phyloP scores from a whole-genome alignment of 106 monocot species.

The Gastrodia elata region DNA sequence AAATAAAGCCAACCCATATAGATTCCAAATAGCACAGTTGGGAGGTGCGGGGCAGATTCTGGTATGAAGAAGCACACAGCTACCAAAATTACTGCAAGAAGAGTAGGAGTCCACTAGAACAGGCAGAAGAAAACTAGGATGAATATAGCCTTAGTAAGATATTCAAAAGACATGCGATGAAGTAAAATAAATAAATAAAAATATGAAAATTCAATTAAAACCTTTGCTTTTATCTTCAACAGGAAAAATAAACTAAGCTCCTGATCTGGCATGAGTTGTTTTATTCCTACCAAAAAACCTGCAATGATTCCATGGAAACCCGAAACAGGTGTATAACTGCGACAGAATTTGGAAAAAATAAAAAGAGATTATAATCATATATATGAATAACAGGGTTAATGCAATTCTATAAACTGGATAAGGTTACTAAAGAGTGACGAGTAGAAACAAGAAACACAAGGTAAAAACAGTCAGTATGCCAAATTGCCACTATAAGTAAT shows the following conservation, averaged over 20 bases:
- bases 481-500: too few species aligned
- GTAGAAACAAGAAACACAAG: neutral
- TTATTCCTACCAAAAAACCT: constrained; percentile 81
- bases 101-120: constrained; percentile 76
- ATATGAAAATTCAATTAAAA: constrained; percentile 9
- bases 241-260: constrained; percentile 44
- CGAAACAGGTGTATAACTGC: constrained; percentile 76
- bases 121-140: neutral
- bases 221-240: constrained; percentile 76
- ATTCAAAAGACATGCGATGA: neutral
- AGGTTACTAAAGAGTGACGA: neutral
- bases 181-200: neutral
- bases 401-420: neutral
- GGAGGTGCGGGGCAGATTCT: constrained; percentile 50
- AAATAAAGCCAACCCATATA: constrained; percentile 92
- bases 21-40: constrained; percentile 75
- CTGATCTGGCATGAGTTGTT: constrained; percentile 90
- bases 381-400: neutral
- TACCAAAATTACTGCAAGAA: constrained; percentile 43
- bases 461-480: too few species aligned
- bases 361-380: neutral
- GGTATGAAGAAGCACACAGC: constrained; percentile 49
- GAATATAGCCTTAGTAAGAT: constrained; percentile 4
- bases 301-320: constrained; percentile 85
- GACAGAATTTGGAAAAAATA: constrained; percentile 3